A percentile compares a stretch with the other conserved stretches of the same genome.
phyloP scores from a whole-genome alignment of 2,329 filamentous ascomycete genomes.

The Epichloe brachyelytri region DNA sequence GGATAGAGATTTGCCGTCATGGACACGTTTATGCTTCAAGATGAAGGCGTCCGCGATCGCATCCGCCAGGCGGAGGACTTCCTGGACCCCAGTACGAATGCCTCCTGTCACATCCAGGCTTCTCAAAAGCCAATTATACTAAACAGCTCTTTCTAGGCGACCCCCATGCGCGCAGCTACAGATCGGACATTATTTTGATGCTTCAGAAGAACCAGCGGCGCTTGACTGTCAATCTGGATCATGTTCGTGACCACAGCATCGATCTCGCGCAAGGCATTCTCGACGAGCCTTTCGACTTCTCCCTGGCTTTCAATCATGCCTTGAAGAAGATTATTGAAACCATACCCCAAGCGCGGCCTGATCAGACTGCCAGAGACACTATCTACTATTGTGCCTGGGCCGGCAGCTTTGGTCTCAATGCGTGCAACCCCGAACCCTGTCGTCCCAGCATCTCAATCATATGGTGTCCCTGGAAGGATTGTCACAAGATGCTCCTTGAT shows the following conservation, averaged over 20 bases:
- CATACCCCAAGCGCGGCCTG: slow-evolving; percentile 59
- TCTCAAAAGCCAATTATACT: background rate
- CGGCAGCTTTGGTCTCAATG: slow-evolving; percentile 87
- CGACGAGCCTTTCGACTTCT: slow-evolving; percentile 76
- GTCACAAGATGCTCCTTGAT: slow-evolving; percentile 94
- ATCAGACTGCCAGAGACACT: slow-evolving; percentile 64
- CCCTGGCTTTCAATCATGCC: slow-evolving; percentile 77
- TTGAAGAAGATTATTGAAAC: slow-evolving; percentile 80
- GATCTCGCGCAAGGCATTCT: slow-evolving; percentile 72
- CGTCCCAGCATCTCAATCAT: slow-evolving; percentile 79
- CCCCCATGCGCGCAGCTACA: slow-evolving; percentile 56
- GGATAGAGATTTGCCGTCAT: slow-evolving; percentile 29
- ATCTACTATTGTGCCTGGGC: slow-evolving; percentile 96
- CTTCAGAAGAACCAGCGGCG: slow-evolving; percentile 53
- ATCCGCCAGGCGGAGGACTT: slow-evolving; percentile 85
- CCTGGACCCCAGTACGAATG: slow-evolving; percentile 71
- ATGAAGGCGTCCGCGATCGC: slow-evolving; percentile 74
- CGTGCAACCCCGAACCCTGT: slow-evolving; percentile 86
- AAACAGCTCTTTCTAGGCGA: slow-evolving; percentile 25
- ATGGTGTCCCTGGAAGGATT: slow-evolving; percentile 96
- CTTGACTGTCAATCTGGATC: slow-evolving; percentile 68
- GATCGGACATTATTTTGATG: slow-evolving; percentile 75
- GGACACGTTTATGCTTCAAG: slow-evolving; percentile 64
- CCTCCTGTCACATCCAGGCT: background rate
- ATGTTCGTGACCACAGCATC: slow-evolving; percentile 75